phyloP scores from a whole-genome alignment of 129 eudicot species.

The Flaveria trinervia region DNA sequence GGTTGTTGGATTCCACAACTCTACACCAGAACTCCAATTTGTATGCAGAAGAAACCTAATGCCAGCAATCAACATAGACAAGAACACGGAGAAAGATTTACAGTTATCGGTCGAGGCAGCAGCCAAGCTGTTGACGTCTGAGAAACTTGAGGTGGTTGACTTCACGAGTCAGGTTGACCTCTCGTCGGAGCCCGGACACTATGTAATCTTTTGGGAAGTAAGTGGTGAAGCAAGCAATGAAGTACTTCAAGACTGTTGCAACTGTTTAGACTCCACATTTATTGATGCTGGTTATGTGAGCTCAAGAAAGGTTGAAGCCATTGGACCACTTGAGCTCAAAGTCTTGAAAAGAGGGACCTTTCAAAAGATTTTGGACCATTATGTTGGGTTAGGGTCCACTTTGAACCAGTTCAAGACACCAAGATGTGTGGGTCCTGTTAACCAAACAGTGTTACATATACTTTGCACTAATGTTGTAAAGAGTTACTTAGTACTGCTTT shows the following conservation, averaged over 20 bases:
- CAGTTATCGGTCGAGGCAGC: constrained; percentile 71
- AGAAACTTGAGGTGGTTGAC: constrained; percentile 73
- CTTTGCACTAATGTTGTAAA: constrained; percentile 49
- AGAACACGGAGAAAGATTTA: constrained; percentile 79
- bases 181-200: constrained; percentile 69
- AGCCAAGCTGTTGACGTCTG: constrained; percentile 49
- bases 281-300: constrained; percentile 75
- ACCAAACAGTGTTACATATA: constrained; percentile 56
- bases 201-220: constrained; percentile 80
- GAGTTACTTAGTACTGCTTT: constrained; percentile 39
- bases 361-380: constrained; percentile 70
- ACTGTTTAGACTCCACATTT: constrained; percentile 76
- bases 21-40: constrained; percentile 85
- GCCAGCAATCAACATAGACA: constrained; percentile 79
- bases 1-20: constrained; percentile 80
- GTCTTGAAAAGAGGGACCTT: constrained; percentile 71
- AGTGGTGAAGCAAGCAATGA: constrained; percentile 61
- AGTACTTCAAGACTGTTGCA: constrained; percentile 62
- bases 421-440: constrained; percentile 31
- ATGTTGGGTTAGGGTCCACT: constrained; percentile 61
- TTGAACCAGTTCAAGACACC: constrained; percentile 66
- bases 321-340: constrained; percentile 73
- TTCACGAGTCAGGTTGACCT: constrained; percentile 74
- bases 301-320: constrained; percentile 57
- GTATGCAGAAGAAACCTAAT: constrained; percentile 75